Evolutionary conservation across 768 basidiomycete genomes (phyloP), one percentile per base, ranked within the genome.

Genomic region (Cubamyces sp.): DNA sequence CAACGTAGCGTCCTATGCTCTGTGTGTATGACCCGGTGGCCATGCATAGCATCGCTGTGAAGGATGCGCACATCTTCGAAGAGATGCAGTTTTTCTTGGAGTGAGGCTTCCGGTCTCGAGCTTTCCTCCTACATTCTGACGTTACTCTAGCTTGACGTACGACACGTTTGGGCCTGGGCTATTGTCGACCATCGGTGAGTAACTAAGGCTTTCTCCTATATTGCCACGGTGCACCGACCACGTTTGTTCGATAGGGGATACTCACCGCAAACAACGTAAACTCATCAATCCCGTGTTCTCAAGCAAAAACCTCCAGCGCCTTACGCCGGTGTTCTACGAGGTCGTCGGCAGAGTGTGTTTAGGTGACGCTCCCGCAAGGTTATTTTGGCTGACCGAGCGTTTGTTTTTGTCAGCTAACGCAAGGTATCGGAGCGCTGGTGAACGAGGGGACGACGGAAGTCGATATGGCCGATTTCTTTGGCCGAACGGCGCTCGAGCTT

Each of bases 251-350:
- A 12, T 23, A 68, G 69, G 68, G 21, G 64, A 67, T 3, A 54
- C 64, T 11, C 68, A 70, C 42, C 18, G 57, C 16, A 69, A 59
- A 40, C 70, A 71, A 57, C 66, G 68, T 19, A 71, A 71, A 41
- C 37, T 66, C 12, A 23, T 66, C 19, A 64, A 56, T 47, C 65
- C 61, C 1, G 58, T 64, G 12, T 66, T 66, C 41, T 66, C 65
- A 11, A 55, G 34, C 15, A 61, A 49, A 5, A 62, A 63, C 39
- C 60, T 66, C 25, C 58, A 59, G 4, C 49, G 56, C 2, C 34
- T 64, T 39, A 51, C 59, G 5, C 65, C 65, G 0, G 51, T 66
- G 3, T 57, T 66, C 45, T 57, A 63, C 45, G 51, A 55, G 14
- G 62, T 66, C n/a, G 59, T 43, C 7, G 25, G 34, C 19, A 30